Base-by-base conservation (phyloP, 2,329 filamentous ascomycete species). In the Phaeosphaeria sp. region DNA sequence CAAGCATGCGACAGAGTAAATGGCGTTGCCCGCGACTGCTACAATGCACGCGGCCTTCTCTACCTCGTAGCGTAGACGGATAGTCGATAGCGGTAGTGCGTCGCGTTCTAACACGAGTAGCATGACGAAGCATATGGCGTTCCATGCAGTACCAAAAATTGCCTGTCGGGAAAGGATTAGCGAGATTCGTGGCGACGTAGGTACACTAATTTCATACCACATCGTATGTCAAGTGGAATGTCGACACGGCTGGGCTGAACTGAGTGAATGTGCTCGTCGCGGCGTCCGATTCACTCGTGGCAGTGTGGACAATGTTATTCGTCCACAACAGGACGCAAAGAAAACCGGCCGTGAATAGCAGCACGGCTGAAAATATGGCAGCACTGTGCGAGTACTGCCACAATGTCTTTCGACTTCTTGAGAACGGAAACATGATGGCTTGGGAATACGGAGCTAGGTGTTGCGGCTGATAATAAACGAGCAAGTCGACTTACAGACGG, bases 131-230 rank as follows among this genome's bases (percentile, higher is more conserved):
- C 49, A 36, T 17, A 57, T 53, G 22, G 55, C 44, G 20, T 57
- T 57, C 55, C 55, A 57, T 17, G 55, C 55, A 25, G 55, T 57
- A 22, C 55, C 55, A 13, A 57, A 57, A 25, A 57, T 57, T 8
- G 55, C 55, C 55, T 57, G 44, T 49, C 2, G 15, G 17, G 43
- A 7, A 18, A 49, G 43, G 17, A 11, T 49, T 13, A 49, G 49
- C 36, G 22, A 3, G 30, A n/a, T 22, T 5, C n/a, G 48, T 21
- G 24, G 42, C n/a, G 6, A n/a, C 22, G 17, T 3, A 43, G 25
- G 20, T 36, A n/a, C 17, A 11, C 20, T 11, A 18, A 15, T n/a
- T 25, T 49, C 55, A 18, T 49, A 52, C 55, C 45, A 57, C 55
- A 39, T 57, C 27, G n/a, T 57, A 57, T 17, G 55, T 57, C 15